Conservation (phyloP, 331 rosid species). For the Acacia concinna region DNA sequence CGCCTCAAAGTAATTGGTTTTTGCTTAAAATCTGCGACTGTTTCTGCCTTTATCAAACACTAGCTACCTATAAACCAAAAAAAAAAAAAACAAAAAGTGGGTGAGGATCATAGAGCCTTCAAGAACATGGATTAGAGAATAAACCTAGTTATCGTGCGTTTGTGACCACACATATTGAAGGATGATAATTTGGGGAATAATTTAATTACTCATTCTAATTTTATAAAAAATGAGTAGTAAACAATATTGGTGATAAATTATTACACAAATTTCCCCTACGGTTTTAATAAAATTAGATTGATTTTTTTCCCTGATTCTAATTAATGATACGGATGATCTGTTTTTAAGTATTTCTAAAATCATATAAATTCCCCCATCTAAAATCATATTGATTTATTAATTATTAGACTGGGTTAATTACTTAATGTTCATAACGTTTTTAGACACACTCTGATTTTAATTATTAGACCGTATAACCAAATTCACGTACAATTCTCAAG, state of each 20-base stretch:
- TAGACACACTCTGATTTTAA: not conserved
- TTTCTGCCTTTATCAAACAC: conserved; percentile 40
- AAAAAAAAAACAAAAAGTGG: no score
- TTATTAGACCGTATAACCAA: not conserved
- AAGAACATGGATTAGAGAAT: conserved; percentile 34
- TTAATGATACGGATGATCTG: not conserved
- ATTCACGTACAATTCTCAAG: not conserved
- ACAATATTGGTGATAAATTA: not conserved
- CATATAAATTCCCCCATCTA: not conserved
- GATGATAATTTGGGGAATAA: conserved; percentile 19
- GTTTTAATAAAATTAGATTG: not conserved
- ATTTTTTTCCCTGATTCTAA: not conserved
- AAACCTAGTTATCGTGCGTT: conserved; percentile 16
- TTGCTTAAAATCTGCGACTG: conserved; percentile 32
- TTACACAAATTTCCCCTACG: not conserved
- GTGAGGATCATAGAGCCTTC: conserved; percentile 29
- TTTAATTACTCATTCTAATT: not conserved
- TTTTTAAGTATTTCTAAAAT: not conserved
- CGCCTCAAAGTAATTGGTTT: conserved; percentile 34
- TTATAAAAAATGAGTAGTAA: not conserved
- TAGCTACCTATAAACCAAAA: conserved; percentile 1
- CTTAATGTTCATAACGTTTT: not conserved
- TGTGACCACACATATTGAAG: not conserved
- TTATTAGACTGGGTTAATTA: not conserved
- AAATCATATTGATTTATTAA: no score